Evolutionary conservation across 164 flowering plant genomes (phyloP).

Genomic region (Chimonanthus salicifolius): DNA sequence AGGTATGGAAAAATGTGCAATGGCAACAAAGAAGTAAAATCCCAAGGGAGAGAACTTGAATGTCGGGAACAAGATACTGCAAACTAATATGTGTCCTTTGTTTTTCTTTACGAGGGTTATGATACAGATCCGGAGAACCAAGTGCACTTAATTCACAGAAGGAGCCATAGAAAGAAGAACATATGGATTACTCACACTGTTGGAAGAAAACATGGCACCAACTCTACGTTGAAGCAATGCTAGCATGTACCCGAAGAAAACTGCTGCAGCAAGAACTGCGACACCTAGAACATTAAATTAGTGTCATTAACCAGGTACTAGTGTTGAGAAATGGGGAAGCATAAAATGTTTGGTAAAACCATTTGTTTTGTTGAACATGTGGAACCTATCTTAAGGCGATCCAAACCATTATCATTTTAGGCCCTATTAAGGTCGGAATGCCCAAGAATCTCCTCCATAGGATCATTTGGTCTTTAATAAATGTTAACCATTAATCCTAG

Average conservation of each 20-base stretch:
- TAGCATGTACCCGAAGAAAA: slow-evolving; percentile 88
- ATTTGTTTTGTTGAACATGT: not conserved
- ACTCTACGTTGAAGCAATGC: slow-evolving; percentile 84
- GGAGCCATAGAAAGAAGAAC: not conserved
- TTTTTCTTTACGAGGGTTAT: not conserved
- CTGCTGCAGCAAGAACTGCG: slow-evolving; percentile 82
- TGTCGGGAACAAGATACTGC: not conserved
- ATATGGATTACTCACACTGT: slow-evolving; percentile 15
- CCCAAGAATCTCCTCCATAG: not conserved
- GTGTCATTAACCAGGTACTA: not conserved
- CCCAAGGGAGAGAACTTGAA: not conserved
- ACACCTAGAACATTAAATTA: slow-evolving; percentile 47
- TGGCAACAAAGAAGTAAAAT: not conserved
- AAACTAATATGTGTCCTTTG: not conserved
- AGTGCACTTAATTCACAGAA: not conserved
- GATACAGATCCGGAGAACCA: not conserved
- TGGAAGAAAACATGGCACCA: slow-evolving; percentile 50
- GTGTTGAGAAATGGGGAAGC: not conserved
- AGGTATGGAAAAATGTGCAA: not conserved
- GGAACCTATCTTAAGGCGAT: not conserved
- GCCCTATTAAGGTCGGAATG: not conserved
- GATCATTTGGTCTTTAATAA: not conserved
- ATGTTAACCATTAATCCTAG: no score
- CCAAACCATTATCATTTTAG: no score
- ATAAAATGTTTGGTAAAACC: not conserved